Evolutionary conservation across 2,329 filamentous ascomycete genomes (phyloP).

Genomic region (Aspergillus costaricaensis): DNA sequence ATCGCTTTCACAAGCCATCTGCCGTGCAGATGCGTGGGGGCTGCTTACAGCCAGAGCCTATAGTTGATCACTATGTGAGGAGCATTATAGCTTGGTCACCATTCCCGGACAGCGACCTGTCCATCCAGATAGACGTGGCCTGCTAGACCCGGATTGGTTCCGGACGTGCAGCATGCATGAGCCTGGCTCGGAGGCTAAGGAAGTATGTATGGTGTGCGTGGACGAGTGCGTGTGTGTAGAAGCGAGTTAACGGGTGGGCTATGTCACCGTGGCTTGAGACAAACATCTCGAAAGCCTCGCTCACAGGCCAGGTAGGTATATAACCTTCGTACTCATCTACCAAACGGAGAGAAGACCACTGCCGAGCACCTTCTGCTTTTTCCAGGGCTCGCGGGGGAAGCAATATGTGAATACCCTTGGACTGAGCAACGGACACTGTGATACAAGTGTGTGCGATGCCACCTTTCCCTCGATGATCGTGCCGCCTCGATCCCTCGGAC

Average conservation of each 20-base stretch:
- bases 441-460: slow-evolving; percentile 8
- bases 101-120: background rate
- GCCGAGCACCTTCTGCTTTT: background rate
- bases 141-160: slow-evolving; percentile 8
- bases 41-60: background rate
- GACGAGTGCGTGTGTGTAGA: slow-evolving; percentile 2
- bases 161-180: slow-evolving; percentile 10
- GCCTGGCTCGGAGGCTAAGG: slow-evolving; percentile 2
- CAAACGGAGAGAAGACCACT: background rate
- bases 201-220: slow-evolving; percentile 2
- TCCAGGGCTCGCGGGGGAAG: background rate
- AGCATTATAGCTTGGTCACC: background rate
- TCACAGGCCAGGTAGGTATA: background rate
- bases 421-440: background rate
- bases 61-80: background rate
- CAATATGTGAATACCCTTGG: background rate
- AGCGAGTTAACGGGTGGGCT: background rate
- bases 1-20: background rate
- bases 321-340: slow-evolving; percentile 3
- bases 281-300: background rate
- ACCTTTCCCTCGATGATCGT: background rate
- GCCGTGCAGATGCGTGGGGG: background rate
- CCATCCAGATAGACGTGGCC: background rate
- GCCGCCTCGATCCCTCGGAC: background rate
- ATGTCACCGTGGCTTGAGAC: slow-evolving; percentile 2